These are phyloP conservation scores for Staphylotrichum longicolle DNA, from an alignment of 495 filamentous ascomycete species.

Conservation along the genomic window DNA sequence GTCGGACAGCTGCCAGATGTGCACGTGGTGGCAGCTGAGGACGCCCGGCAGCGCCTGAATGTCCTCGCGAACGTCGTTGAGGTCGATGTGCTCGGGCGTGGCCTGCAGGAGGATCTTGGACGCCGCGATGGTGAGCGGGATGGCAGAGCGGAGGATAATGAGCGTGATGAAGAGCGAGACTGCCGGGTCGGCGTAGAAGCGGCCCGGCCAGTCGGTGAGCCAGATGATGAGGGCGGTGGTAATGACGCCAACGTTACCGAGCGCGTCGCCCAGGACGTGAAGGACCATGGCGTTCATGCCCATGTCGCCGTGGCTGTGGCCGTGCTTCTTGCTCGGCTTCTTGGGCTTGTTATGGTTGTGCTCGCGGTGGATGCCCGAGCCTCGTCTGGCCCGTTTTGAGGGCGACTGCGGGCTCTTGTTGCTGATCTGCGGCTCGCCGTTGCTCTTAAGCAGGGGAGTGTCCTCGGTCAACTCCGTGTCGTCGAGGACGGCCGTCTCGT, in stretches of 20 bases:
- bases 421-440: slow-evolving; percentile 11
- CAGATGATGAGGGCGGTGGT: slow-evolving; percentile 89
- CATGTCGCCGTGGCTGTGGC: slow-evolving; percentile 80
- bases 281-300: slow-evolving; percentile 98
- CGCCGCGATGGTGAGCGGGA: slow-evolving; percentile 89
- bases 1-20: slow-evolving; percentile 96
- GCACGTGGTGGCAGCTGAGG: slow-evolving; percentile 86
- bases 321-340: slow-evolving; percentile 59
- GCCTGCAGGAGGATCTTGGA: slow-evolving; percentile 94
- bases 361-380: slow-evolving; percentile 51
- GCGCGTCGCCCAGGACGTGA: slow-evolving; percentile 92
- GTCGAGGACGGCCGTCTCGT: slow-evolving; percentile 37
- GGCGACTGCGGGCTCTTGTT: slow-evolving; percentile 30
- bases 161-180: slow-evolving; percentile 96
- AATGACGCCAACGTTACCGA: slow-evolving; percentile 97
- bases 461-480: slow-evolving; percentile 39
- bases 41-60: slow-evolving; percentile 81
- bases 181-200: slow-evolving; percentile 80
- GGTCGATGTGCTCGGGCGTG: slow-evolving; percentile 77
- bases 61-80: slow-evolving; percentile 89
- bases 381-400: slow-evolving; percentile 33
- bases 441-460: slow-evolving; percentile 44
- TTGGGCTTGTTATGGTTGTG: slow-evolving; percentile 85
- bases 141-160: slow-evolving; percentile 87
- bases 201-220: slow-evolving; percentile 62